Percentiles rank a stretch among this genome's conserved stretches.
Conservation (phyloP, 139 green algal genomes). For the Chlorella ohadii region DNA sequence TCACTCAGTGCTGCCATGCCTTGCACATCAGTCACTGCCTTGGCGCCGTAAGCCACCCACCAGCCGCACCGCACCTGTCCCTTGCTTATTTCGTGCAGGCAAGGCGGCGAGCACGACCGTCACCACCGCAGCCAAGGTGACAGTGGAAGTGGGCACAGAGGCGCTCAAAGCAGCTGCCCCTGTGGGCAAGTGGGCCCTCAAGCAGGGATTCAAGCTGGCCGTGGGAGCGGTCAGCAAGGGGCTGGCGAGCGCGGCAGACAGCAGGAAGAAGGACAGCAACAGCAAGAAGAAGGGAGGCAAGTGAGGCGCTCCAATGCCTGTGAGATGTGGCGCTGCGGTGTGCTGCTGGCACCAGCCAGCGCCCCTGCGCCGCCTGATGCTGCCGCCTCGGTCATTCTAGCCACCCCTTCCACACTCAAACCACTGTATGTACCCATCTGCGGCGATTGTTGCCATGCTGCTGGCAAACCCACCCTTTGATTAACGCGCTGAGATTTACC, state of each 20-base stretch:
- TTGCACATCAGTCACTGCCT: no score
- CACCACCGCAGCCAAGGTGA: constrained; percentile 38
- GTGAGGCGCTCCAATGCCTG: neutral
- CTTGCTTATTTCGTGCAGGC: neutral
- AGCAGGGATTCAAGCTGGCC: constrained; percentile 45
- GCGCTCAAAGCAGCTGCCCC: constrained; percentile 49
- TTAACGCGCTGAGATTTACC: no score
- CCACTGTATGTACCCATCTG: no score
- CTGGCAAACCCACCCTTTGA: no score
- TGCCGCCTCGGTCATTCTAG: no score
- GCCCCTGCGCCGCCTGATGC: neutral
- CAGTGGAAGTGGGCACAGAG: constrained; percentile 38
- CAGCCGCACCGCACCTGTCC: neutral
- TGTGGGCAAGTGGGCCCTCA: constrained; percentile 51
- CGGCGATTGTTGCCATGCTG: no score
- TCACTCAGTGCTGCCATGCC: no score
- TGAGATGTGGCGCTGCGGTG: neutral
- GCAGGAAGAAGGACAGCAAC: neutral
- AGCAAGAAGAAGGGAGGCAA: constrained; percentile 6
- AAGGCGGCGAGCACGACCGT: constrained; percentile 5
- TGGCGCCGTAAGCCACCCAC: no score
- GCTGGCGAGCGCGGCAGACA: neutral
- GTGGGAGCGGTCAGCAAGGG: constrained; percentile 32
- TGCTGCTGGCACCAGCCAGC: neutral
- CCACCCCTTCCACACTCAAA: no score